phyloP scores from a whole-genome alignment of 2,329 filamentous ascomycete species.

The Teratosphaeria epicoccoides region DNA sequence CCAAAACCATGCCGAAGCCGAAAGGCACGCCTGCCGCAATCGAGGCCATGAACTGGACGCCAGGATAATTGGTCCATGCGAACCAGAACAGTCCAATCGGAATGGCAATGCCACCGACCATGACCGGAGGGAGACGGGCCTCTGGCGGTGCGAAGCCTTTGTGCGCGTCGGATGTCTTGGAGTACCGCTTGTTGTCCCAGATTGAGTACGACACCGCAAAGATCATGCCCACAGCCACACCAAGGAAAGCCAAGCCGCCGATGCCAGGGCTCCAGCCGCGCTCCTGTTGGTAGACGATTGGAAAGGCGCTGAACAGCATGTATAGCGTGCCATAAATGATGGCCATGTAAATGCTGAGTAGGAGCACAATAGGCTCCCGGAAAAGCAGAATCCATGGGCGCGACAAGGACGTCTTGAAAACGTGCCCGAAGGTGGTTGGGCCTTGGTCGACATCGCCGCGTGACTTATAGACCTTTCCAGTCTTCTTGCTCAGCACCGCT shows the following conservation, averaged over 20 bases:
- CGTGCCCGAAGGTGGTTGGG: slow-evolving; percentile 18
- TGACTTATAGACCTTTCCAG: slow-evolving; percentile 47
- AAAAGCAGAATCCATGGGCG: slow-evolving; percentile 61
- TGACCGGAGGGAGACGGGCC: slow-evolving; percentile 50
- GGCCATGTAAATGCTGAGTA: slow-evolving; percentile 56
- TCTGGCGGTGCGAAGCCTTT: slow-evolving; percentile 54
- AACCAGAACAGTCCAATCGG: slow-evolving; percentile 59
- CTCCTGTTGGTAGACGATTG: slow-evolving; percentile 51
- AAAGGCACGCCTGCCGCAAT: slow-evolving; percentile 44
- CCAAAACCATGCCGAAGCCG: slow-evolving; percentile 51
- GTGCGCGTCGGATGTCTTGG: slow-evolving; percentile 33
- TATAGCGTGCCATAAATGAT: slow-evolving; percentile 43
- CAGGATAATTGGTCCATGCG: slow-evolving; percentile 52
- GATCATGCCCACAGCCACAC: slow-evolving; percentile 57
- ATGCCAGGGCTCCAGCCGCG: slow-evolving; percentile 51
- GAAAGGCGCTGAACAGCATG: slow-evolving; percentile 40
- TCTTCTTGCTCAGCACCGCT: slow-evolving; percentile 38
- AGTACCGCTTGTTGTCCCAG: slow-evolving; percentile 45
- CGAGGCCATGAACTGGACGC: slow-evolving; percentile 46
- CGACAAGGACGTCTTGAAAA: slow-evolving; percentile 48
- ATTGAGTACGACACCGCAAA: slow-evolving; percentile 46
- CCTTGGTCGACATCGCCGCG: slow-evolving; percentile 33
- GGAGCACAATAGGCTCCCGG: slow-evolving; percentile 56
- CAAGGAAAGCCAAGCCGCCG: slow-evolving; percentile 56
- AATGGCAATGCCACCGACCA: slow-evolving; percentile 52